These are phyloP conservation scores for Colletotrichum sojae DNA, from an alignment of 2,329 filamentous ascomycete genomes.

Conservation along the genomic window DNA sequence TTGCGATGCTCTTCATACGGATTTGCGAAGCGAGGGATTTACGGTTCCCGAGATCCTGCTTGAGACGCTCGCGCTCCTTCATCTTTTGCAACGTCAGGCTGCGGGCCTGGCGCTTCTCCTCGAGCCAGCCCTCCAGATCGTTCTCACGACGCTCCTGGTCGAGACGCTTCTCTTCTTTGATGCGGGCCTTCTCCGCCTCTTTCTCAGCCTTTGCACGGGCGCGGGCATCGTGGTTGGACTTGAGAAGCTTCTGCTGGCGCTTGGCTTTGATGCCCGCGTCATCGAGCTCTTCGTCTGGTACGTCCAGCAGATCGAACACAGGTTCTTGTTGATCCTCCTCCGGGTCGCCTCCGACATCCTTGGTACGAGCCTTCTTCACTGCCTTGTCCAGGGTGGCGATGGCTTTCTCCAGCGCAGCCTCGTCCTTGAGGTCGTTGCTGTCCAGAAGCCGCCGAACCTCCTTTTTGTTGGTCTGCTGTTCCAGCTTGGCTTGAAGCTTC, in stretches of 20 bases:
- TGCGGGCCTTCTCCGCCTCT: slow-evolving; percentile 88
- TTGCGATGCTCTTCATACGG: slow-evolving; percentile 98
- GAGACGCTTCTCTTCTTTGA: slow-evolving; percentile 85
- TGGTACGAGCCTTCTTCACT: slow-evolving; percentile 90
- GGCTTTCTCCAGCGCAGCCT: slow-evolving; percentile 84
- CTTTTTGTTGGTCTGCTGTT: slow-evolving; percentile 84
- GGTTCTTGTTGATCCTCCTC: slow-evolving; percentile 87
- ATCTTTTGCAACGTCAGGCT: slow-evolving; percentile 82
- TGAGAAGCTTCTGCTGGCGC: slow-evolving; percentile 90
- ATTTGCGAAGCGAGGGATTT: slow-evolving; percentile 97
- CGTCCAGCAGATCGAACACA: slow-evolving; percentile 88
- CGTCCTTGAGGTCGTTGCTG: slow-evolving; percentile 92
- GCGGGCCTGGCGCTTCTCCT: slow-evolving; percentile 84
- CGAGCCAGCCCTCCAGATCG: slow-evolving; percentile 88
- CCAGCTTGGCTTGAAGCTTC: slow-evolving; percentile 80
- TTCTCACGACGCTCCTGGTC: slow-evolving; percentile 89
- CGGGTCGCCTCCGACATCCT: slow-evolving; percentile 87
- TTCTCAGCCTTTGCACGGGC: slow-evolving; percentile 97
- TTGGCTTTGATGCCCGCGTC: slow-evolving; percentile 94
- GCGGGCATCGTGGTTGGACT: slow-evolving; percentile 93
- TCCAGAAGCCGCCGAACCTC: slow-evolving; percentile 89
- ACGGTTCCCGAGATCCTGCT: slow-evolving; percentile 94
- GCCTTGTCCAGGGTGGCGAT: slow-evolving; percentile 92
- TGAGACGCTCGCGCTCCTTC: slow-evolving; percentile 92
- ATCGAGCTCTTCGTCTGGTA: slow-evolving; percentile 92